Evolutionary conservation across 2,329 filamentous ascomycete genomes (phyloP), one percentile per base, ranked within the genome.

Genomic region (Calonectria hawksworthii): DNA sequence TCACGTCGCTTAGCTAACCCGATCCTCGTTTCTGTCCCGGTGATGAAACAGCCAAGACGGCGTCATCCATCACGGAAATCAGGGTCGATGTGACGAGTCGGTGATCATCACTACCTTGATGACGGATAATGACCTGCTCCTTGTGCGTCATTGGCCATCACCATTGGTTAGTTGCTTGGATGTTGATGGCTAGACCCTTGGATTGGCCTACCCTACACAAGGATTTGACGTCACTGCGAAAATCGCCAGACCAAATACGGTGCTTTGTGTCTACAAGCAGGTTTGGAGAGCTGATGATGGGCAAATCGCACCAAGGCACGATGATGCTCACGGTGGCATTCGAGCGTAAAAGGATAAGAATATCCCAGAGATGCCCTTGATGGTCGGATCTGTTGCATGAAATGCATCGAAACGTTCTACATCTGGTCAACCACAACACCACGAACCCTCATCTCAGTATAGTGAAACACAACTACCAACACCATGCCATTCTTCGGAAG

Each of bases 401-500:
- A 23, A 63, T 41, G 56, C 41, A 26, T 41, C 28, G 28, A 30
- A 3, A 38, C 18, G 8, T 26, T 26, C n/a, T 10, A 41, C 56
- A 41, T 14, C 21, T 23, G 8, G 18, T 47, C 14, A n/a, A 50
- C 21, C 18, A 50, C 30, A n/a, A 36, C 32, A 41, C 23, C 30
- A 54, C 5, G 26, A n/a, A 63, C 14, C 10, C 16, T 28, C 3
- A 16, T 63, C n/a, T 26, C 26, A 72, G 14, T 21, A 67, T 28
- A 68, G n/a, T 36, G 13, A 10, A 34, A 2, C 26, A 38, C 67
- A 32, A 34, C 50, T 30, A 74, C 11, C 54, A 44, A 52, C 76
- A 82, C 21, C 54, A 85, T 84, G 83, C 82, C 82, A 73, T 76
- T 84, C 64, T 85, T 85, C 64, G 80, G 80, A 65, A 67, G 80